These are phyloP conservation scores for Fragaria nilgerrensis DNA, from an alignment of 306 rosid species.

Conservation along the genomic window DNA sequence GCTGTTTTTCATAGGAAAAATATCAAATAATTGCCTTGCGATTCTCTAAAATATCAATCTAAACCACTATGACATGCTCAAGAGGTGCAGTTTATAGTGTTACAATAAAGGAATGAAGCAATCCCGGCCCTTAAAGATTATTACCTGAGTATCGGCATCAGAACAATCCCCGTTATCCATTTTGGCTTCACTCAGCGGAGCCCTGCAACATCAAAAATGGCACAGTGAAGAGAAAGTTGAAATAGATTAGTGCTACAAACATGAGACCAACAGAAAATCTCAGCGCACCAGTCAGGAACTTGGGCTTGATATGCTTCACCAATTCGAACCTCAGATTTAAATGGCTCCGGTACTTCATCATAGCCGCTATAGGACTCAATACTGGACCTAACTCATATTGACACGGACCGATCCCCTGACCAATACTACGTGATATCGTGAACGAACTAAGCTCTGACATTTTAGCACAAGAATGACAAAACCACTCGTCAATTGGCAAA, in stretches of 20 bases:
- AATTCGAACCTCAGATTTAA: slow-evolving; percentile 10
- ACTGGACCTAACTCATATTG: slow-evolving; percentile 4
- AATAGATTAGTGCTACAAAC: not conserved
- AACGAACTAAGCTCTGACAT: not conserved
- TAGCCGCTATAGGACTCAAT: slow-evolving; percentile 2
- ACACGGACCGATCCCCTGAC: not conserved
- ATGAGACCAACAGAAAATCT: not conserved
- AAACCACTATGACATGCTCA: too few species aligned
- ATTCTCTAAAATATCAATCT: too few species aligned
- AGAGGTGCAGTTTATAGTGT: too few species aligned
- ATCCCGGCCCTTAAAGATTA: not conserved
- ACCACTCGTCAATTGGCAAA: slow-evolving; percentile 19
- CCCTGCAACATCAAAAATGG: not conserved
- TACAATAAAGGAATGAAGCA: not conserved
- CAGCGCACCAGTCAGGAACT: slow-evolving; percentile 11
- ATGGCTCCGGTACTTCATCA: slow-evolving; percentile 12
- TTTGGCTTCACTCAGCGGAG: not conserved
- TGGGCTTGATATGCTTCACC: slow-evolving; percentile 15
- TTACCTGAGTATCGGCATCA: slow-evolving; percentile 10
- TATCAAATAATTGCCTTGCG: too few species aligned
- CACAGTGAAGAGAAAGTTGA: not conserved
- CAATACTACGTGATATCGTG: not conserved
- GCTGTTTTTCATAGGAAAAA: too few species aligned
- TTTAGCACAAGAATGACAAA: not conserved
- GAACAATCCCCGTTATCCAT: not conserved